Evolutionary conservation across 495 filamentous ascomycete species (phyloP), one percentile per base, ranked within the genome.

Genomic region (Sabuloglossum arenarium): DNA sequence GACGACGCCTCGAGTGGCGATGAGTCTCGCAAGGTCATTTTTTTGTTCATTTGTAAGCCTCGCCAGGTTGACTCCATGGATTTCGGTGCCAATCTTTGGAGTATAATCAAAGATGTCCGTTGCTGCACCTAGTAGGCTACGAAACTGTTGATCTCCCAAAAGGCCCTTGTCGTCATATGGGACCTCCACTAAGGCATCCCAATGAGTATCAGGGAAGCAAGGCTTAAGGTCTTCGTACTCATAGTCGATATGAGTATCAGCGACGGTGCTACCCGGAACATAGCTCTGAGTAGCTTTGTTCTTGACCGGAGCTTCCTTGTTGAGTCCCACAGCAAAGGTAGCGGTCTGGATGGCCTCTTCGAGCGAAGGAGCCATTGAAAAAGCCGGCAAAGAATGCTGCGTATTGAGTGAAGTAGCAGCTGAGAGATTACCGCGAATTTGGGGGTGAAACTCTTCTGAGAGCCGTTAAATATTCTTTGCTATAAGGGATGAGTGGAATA

Each of bases 21-120:
- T 76, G 39, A 89, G 67, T 6, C 81, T 72, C 1, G 85, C 85
- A 3, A 88, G 72, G 53, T 89, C 85, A 62, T 88, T 79, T 65
- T 82, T 84, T 61, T 86, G 82, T 0, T 71, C 72, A 60, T 85
- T 77, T 6, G 70, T 80, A 47, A 89, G 72, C 56, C 75, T 73
- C 11, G 77, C 73, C 10, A 89, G 77, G 60, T 85, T 75, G 10
- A 87, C 69, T 0, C 84, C 84, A 47, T 76, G 71, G 58, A 89
- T 68, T 62, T 88, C 84, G 0, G 82, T 87, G 55, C 85, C 82
- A 59, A 86, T 79, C 47, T 80, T 78, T 16, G 81, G 81, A 5
- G 75, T 84, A 57, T 79, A 75, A 61, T 82, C 78, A 62, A 76
- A 74, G 27, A 81, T 69, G 32, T 72, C 70, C 0, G 72, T 74